These are phyloP conservation scores for Heritiera littoralis DNA, from an alignment of 345 rosid genomes.

Conservation along the genomic window DNA sequence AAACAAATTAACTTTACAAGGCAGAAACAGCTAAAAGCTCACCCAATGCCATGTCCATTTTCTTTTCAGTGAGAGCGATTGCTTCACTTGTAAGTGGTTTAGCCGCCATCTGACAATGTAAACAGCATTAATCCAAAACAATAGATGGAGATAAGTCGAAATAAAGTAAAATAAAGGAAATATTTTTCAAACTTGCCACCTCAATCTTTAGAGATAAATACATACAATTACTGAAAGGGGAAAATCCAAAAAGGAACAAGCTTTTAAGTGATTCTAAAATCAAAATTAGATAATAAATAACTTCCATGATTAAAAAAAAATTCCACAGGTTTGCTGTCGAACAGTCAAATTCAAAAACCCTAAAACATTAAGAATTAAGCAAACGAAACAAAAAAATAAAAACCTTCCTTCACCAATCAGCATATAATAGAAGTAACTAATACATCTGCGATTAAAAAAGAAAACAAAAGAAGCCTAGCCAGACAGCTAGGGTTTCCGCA, in stretches of 20 bases:
- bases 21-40: background rate
- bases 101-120: conserved; percentile 50
- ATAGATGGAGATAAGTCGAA: background rate
- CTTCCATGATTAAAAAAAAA: background rate
- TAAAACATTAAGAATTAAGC: background rate
- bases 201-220: background rate
- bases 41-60: conserved; percentile 91
- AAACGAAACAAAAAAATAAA: background rate
- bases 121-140: background rate
- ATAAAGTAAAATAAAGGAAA: background rate
- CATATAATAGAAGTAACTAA: background rate
- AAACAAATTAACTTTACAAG: background rate
- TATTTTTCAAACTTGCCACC: background rate
- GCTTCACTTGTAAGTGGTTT: conserved; percentile 73
- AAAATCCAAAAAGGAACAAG: background rate
- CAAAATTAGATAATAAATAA: background rate
- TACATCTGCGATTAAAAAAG: background rate
- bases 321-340: background rate
- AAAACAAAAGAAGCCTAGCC: background rate
- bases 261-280: background rate
- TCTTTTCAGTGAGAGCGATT: conserved; percentile 84
- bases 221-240: background rate
- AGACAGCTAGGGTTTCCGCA: background rate
- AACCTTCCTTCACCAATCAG: background rate
- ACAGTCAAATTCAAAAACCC: background rate